Evolutionary conservation across 495 filamentous ascomycete genomes (phyloP).

Genomic region (Pseudotulostoma volvatum): DNA sequence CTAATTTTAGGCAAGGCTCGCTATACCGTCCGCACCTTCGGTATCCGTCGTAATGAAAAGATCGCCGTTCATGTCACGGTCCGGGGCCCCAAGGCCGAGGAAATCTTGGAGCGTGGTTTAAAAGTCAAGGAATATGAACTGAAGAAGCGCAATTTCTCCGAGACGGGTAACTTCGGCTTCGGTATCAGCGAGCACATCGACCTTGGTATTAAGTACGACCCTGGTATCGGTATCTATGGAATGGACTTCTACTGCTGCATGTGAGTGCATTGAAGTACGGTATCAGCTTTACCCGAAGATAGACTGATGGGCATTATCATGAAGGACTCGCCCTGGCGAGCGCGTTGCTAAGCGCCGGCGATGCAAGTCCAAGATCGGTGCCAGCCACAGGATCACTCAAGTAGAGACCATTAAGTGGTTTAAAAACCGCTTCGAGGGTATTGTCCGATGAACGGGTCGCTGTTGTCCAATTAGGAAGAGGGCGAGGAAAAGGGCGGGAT

Average conservation of each 20-base stretch:
- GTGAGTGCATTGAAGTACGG: slow-evolving; percentile 32
- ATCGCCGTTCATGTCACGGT: slow-evolving; percentile 99
- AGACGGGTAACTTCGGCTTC: slow-evolving; percentile 99
- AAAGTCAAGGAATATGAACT: slow-evolving; percentile 99
- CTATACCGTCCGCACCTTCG: slow-evolving; percentile 99
- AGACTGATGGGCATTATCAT: slow-evolving; percentile 11
- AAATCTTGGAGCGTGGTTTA: slow-evolving; percentile 98
- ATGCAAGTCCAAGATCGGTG: slow-evolving; percentile 68
- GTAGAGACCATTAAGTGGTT: slow-evolving; percentile 96
- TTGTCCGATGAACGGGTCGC: slow-evolving; percentile 69
- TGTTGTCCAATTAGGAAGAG: no score
- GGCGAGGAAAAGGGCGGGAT: no score
- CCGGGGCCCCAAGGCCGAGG: slow-evolving; percentile 98
- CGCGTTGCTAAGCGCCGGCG: slow-evolving; percentile 91
- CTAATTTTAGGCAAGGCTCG: slow-evolving; percentile 73
- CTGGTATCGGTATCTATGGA: slow-evolving; percentile 97
- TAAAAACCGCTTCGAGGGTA: slow-evolving; percentile 98
- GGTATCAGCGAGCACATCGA: slow-evolving; percentile 99
- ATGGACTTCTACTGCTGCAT: slow-evolving; percentile 99
- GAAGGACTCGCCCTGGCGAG: slow-evolving; percentile 85
- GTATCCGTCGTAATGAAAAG: slow-evolving; percentile 99
- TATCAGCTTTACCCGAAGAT: neutral
- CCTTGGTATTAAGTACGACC: slow-evolving; percentile 99
- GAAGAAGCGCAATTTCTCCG: slow-evolving; percentile 96
- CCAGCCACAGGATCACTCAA: slow-evolving; percentile 81